Base-by-base conservation (phyloP, 169 alveolate species). In the Plasmodium vinckei region DNA sequence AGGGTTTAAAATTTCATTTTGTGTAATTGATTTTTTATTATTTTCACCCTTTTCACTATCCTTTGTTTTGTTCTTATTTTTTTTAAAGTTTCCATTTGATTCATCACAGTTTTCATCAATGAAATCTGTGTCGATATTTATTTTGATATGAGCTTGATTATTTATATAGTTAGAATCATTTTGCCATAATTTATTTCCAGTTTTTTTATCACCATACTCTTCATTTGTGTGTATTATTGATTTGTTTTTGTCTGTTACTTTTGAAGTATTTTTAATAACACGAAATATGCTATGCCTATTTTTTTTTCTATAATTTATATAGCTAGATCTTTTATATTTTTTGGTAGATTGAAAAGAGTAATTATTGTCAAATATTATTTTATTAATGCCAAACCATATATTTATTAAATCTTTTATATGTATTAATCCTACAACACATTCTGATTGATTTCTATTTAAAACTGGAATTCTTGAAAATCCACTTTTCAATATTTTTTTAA, bases 401-500 rank as follows among this genome's bases (percentile, higher is more conserved):
- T 89, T 64, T 12, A 93, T 86, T 57, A 93, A 67, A 73, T 93
- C 96, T 56, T 89, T 93, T 39, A 89, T 92, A 17, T 72, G 84
- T 27, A 93, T 53, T 49, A 93, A 64, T 1, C 94, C 95, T 12
- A 92, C 87, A 0, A 93, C 73, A 21, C 93, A 73, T 54, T 73
- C 87, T 12, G 91, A 60, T 17, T 17, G 46, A 7, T 64, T 64
- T 33, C 77, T 44, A 23, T 91, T 92, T 21, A 93, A 47, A 9
- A 93, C 89, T 42, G 96, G 96, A 12, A 93, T 93, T 21, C 92
- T 93, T 6, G 96, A 87, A 60, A 88, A 93, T 1, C 96, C 96
- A 57, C 93, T 75, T 19, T 75, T 86, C 39, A 94, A 88, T n/a
- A 93, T 89, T 23, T 75, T 72, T 5, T 88, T 72, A 17, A 92